Evolutionary conservation across 345 rosid genomes (phyloP), one percentile per base, ranked within the genome.

Genomic region (Brassica juncea): DNA sequence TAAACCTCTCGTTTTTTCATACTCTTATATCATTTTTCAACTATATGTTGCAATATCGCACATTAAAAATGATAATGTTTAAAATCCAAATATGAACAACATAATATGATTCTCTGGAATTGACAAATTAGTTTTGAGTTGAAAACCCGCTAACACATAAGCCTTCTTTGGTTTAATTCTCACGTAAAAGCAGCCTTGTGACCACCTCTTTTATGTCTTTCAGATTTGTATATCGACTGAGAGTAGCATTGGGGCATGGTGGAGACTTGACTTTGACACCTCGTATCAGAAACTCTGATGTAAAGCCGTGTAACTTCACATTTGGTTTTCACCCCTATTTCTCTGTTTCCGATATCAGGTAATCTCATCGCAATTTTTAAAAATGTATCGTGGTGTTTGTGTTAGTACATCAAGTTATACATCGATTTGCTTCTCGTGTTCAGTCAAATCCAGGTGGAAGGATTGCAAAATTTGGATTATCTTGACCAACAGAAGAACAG

Each of bases 391-490:
- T 47, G 14, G 55, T 14, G 42, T 61, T 60, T 39, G 15, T 30
- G 28, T 35, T 66, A 62, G 67, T n/a, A n/a, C 31, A 19, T 15
- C 7, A 34, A 15, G 25, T 65, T 44, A 44, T 68, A 23, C 9
- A 55, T 19, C 9, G 3, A 67, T 32, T 2, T 19, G 16, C 15
- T 85, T 19, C 78, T 70, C 62, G 21, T 73, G 70, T 77, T 68
- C 89, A 94, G 99, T 82, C 90, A 94, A 89, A 90, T 94, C 83
- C 94, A 97, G 49, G 91, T 94, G 4, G 97, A 94, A 80, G 96
- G 99, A 32, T 79, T 94, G 68, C 93, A 91, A 72, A 93, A 96
- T 8, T 83, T 87, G 71, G 94, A 90, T 85, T 94, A 91, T 68
- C 92, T 93, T 52, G 99, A 94, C 86, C 94, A 89, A 85, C 82